These are phyloP conservation scores for Lactarius deliciosus DNA, from an alignment of 768 basidiomycete species.

Conservation along the genomic window DNA sequence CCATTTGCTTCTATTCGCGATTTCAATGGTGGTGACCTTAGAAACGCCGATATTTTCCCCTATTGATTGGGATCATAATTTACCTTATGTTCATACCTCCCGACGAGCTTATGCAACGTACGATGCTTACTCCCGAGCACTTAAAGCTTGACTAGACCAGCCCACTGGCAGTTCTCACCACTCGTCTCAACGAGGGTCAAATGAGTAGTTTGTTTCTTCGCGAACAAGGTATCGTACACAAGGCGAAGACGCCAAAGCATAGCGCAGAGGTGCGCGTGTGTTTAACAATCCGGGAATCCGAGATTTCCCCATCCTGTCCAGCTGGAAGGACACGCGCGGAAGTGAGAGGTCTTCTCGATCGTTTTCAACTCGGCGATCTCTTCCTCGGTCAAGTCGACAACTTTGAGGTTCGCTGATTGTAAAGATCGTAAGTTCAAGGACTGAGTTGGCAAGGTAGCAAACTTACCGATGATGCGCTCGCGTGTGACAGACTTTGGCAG, in stretches of 20 bases:
- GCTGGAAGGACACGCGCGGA: slow-evolving; percentile 62
- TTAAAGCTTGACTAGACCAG: neutral
- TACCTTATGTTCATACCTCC: neutral
- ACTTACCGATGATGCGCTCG: slow-evolving; percentile 56
- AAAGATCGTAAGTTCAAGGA: slow-evolving; percentile 1
- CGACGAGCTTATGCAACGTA: neutral
- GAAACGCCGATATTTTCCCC: neutral
- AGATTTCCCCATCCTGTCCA: slow-evolving; percentile 65
- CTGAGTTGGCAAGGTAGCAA: neutral
- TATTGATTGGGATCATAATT: neutral
- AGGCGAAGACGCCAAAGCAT: neutral
- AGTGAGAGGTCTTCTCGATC: slow-evolving; percentile 61
- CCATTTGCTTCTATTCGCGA: slow-evolving; percentile 7
- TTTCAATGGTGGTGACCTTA: neutral
- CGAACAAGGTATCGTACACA: neutral
- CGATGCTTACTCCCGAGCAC: neutral
- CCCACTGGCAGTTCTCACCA: neutral
- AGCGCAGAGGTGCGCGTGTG: neutral
- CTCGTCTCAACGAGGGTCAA: neutral
- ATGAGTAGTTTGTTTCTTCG: neutral
- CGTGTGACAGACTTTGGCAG: slow-evolving; percentile 77
- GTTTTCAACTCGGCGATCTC: slow-evolving; percentile 57
- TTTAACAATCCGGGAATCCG: slow-evolving; percentile 51
- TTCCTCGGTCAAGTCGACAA: slow-evolving; percentile 60
- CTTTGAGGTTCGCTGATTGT: slow-evolving; percentile 51